These are phyloP conservation scores for Phaeotremella fagi DNA, from an alignment of 768 basidiomycete genomes.

Conservation along the genomic window DNA sequence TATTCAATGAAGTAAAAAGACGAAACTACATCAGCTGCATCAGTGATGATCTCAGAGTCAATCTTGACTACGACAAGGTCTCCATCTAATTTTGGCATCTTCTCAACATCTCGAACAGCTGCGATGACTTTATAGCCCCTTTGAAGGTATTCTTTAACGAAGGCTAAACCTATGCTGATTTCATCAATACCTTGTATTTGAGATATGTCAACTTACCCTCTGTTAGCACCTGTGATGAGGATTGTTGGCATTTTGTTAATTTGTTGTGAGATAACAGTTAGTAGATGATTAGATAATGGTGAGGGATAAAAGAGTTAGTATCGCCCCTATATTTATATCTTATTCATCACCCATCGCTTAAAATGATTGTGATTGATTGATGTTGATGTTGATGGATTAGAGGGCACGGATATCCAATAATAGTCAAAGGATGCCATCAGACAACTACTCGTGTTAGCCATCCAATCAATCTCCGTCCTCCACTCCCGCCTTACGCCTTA, in stretches of 20 bases:
- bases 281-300: too few species aligned
- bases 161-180: slow-evolving; percentile 2
- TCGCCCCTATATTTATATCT: too few species aligned
- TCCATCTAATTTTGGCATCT: neutral
- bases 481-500: neutral
- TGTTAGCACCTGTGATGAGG: slow-evolving; percentile 14
- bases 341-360: too few species aligned
- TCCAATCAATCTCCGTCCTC: too few species aligned
- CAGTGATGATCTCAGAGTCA: neutral
- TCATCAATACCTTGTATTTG: neutral
- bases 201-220: slow-evolving; percentile 6
- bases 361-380: too few species aligned
- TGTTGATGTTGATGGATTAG: too few species aligned
- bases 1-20: neutral
- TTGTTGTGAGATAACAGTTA: too few species aligned
- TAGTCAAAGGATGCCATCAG: too few species aligned
- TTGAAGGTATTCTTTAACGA: neutral
- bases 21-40: neutral
- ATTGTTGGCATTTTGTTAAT: slow-evolving; percentile 13
- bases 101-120: slow-evolving; percentile 6
- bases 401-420: too few species aligned
- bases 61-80: slow-evolving; percentile 2
- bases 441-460: too few species aligned
- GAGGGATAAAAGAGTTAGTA: too few species aligned
- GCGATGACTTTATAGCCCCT: slow-evolving; percentile 13